A percentile compares a stretch with the other conserved stretches of the same genome.
These are phyloP conservation scores for Kalmanozyma brasiliensis DNA, from an alignment of 1,284 basidiomycete genomes.

Conservation along the genomic window DNA sequence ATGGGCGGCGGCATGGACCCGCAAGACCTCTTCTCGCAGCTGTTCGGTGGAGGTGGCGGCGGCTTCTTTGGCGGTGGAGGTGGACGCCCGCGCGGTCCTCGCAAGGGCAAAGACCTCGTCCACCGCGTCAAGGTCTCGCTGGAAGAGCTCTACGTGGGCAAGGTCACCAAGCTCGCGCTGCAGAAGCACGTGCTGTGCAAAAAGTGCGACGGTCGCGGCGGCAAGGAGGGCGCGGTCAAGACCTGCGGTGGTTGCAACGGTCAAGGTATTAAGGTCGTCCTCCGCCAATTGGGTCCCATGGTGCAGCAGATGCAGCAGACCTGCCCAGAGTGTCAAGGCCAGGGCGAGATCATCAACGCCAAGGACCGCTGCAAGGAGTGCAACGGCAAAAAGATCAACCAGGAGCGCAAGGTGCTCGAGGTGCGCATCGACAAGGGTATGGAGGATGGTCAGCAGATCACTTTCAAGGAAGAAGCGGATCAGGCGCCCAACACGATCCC, in stretches of 20 bases:
- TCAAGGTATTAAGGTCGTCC: constrained; percentile 88
- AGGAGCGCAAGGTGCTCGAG: constrained; percentile 97
- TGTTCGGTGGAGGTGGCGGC: constrained; percentile 81
- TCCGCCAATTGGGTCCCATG: constrained; percentile 99
- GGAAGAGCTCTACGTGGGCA: constrained; percentile 98
- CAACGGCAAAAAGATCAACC: constrained; percentile 92
- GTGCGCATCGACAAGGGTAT: constrained; percentile 99
- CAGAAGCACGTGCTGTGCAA: constrained; percentile 93
- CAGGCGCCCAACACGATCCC: constrained; percentile 89
- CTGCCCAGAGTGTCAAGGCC: constrained; percentile 90
- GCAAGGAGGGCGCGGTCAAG: constrained; percentile 94
- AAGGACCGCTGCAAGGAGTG: constrained; percentile 94
- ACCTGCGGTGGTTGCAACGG: constrained; percentile 84
- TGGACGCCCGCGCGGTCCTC: constrained; percentile 79
- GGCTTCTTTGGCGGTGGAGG: constrained; percentile 74
- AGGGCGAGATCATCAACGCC: constrained; percentile 90
- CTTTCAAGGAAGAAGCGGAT: constrained; percentile 94
- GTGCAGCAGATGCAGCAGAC: constrained; percentile 98
- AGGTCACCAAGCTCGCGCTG: constrained; percentile 95
- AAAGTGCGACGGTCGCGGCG: constrained; percentile 94
- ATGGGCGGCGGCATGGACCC: constrained; percentile 92
- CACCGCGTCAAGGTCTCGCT: constrained; percentile 95
- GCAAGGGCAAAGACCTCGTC: constrained; percentile 96
- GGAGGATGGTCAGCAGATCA: constrained; percentile 96
- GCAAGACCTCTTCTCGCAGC: constrained; percentile 95